Base-by-base conservation (phyloP, 345 rosid species). In the Anacardium occidentale region DNA sequence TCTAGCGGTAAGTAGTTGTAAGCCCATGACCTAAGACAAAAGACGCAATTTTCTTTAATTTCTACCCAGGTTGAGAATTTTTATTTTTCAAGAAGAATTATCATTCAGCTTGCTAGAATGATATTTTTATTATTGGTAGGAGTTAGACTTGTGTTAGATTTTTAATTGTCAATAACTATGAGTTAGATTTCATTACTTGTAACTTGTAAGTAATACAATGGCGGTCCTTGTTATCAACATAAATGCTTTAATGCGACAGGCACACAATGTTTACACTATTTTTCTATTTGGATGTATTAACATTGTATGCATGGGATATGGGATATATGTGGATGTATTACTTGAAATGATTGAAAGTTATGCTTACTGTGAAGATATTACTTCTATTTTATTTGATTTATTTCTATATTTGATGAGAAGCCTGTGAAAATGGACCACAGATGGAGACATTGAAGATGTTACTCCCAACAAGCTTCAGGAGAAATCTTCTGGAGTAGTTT, bases 401-500 rank as follows among this genome's bases (percentile, higher is more conserved):
- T 22, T 44, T 53, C 32, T 54, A 1, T 48, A 17, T 50, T 37
- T 60, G 21, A 1, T 29, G 47, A 70, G 52, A 61, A 25, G 70
- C 44, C 48, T 68, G 26, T 75, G 62, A 65, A 56, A 69, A 58
- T 75, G 60, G 25, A 68, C 50, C 78, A 74, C 75, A 93, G 98
- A 78, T 76, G 93, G 88, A 76, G 95, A 89, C 58, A 71, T 83
- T 45, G 98, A 88, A 74, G 96, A 83, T 66, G 82, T 69, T 68
- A 5, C 80, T 20, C 91, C 88, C 32, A 54, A 86, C 58, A 84
- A 79, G 73, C 85, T 81, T 54, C 81, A 75, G 55, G 77, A 48
- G n/a, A 83, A 80, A 73, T 87, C 91, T 76, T 80, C 93, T 2
- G 98, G 98, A 51, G 83, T 83, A 0, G 97, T 95, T 69, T 82